Base-by-base conservation (phyloP, 2,329 filamentous ascomycete genomes). In the Fusarium cyanostomum region DNA sequence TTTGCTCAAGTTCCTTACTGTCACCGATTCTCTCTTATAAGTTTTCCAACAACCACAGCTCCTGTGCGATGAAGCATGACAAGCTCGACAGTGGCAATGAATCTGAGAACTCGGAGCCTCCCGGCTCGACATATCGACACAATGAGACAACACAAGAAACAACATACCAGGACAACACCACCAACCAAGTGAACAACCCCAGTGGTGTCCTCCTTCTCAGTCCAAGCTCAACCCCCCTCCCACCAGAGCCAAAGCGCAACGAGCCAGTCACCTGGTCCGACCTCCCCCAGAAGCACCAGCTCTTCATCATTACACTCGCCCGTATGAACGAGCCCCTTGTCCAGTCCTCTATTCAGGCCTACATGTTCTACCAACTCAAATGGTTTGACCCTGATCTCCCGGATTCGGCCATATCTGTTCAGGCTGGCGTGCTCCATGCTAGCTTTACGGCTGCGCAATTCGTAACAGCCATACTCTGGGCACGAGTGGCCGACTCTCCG, bases 361-460 rank as follows among this genome's bases (percentile, higher is more conserved):
- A 96, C 76, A 88, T 96, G 81, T 96, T 92, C 77, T 96, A 94
- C 75, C 92, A 95, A 74, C 84, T 97, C n/a, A 88, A 87, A 67
- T 94, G 89, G 56, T 94, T 96, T 68, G 79, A 85, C 56, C 78
- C 81, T 0, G 75, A 70, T 9, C 77, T 86, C 12, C 76, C 85
- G 0, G 79, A 84, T 66, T 82, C 91, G 21, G 87, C 84, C 2
- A 93, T 96, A 65, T 86, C 92, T 0, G 82, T 84, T 16, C 92
- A 95, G 73, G 90, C 91, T 1, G 92, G 92, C 34, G 78, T 96
- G 3, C 80, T 96, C 21, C 87, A 91, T 43, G 92, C 90, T 11
- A 88, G 88, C 34, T 96, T 96, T 72, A 94, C 91, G 0, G 89
- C 88, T 0, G 89, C 90, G 0, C 92, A 97, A 73, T 94, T 94